Evolutionary conservation across 2,329 filamentous ascomycete species (phyloP), one percentile per base, ranked within the genome.

Genomic region (Diaporthe sp.): DNA sequence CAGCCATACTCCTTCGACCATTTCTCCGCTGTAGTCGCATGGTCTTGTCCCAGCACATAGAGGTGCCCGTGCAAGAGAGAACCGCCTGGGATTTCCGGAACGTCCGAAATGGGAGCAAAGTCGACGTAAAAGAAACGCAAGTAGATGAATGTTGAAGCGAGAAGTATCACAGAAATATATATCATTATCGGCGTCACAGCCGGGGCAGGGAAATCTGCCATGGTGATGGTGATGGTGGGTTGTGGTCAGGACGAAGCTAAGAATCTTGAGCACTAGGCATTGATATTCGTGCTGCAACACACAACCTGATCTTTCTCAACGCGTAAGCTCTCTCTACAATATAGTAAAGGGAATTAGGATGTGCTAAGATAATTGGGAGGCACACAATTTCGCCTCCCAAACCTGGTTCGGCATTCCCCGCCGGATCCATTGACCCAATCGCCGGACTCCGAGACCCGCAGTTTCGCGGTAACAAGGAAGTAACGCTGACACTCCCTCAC

Each of bases 41-140:
- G 73, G 31, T 74, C 73, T 12, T 61, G 25, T 39, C 73, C 73
- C 3, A 74, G 65, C 44, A 61, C 28, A 7, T 72, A 74, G 10
- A 74, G 46, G 44, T 74, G 73, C 17, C 73, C 73, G 13, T 71
- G 65, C n/a, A 74, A 5, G 12, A 74, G 55, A n/a, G 65, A 71
- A 17, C 34, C 46, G 34, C 65, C 73, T 7, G 65, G 73, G 25
- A 71, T 25, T 28, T 62, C 67, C 13, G 73, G 73, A 7, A 74
- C 65, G 7, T 42, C 49, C 17, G 12, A 5, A 8, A 74, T 72
- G 4, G 19, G 28, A 13, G 55, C 17, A 17, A 71, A 72, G 17
- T 74, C 73, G 31, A 65, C 73, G 28, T 74, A 72, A 42, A 72
- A 72, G 37, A 72, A 65, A n/a, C 39, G 46, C 19, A 74, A 9